phyloP scores from a whole-genome alignment of 2,329 filamentous ascomycete genomes.

The Beauveria sp. region DNA sequence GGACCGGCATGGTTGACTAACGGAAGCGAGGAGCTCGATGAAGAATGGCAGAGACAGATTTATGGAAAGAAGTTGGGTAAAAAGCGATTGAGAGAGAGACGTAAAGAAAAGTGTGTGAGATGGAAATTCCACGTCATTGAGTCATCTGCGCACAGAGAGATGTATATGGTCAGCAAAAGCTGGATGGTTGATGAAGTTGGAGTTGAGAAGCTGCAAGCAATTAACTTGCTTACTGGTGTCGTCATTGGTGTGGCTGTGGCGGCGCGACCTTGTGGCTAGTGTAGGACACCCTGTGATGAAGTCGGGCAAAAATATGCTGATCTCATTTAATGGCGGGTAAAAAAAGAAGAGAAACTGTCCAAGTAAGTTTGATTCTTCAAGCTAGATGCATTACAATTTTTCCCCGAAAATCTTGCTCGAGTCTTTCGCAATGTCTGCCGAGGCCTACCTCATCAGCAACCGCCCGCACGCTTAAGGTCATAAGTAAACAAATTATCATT shows the following conservation, averaged over 20 bases:
- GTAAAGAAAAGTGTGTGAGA: background rate
- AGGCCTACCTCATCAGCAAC: too few relatives aligned
- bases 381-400: too few relatives aligned
- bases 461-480: too few relatives aligned
- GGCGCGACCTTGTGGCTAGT: slow-evolving; percentile 4
- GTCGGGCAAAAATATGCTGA: too few relatives aligned
- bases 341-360: background rate
- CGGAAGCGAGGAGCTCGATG: background rate
- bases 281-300: background rate
- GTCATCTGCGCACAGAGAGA: background rate
- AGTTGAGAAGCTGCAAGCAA: background rate
- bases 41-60: background rate
- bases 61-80: background rate
- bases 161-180: background rate
- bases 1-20: slow-evolving; percentile 22
- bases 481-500: too few relatives aligned
- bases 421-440: too few relatives aligned
- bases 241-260: background rate
- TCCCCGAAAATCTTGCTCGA: too few relatives aligned
- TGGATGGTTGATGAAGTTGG: background rate
- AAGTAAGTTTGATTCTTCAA: too few relatives aligned
- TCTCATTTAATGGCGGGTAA: too few relatives aligned
- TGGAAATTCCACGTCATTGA: slow-evolving; percentile 3
- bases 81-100: background rate
- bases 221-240: background rate